Evolutionary conservation across 73 alveolate genomes (phyloP), one percentile per base, ranked within the genome.

Genomic region (Strombidium stylifer): DNA sequence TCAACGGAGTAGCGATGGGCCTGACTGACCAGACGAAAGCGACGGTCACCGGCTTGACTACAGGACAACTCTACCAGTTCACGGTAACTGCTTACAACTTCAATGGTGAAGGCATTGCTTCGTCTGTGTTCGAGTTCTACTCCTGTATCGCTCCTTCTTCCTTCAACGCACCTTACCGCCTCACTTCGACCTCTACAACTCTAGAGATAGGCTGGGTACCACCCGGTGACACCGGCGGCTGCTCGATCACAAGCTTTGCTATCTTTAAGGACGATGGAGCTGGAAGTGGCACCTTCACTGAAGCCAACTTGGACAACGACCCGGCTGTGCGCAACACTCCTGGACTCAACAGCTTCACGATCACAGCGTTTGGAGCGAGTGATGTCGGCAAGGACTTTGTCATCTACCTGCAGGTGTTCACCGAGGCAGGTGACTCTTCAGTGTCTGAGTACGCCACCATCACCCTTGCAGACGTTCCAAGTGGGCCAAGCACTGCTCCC

Each of bases 71-170:
- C 20, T 77, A 77, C 45, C 55, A 68, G 37, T 76, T 76, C 62
- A 25, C 30, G 5, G 74, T 76, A 2, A 57, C 65, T 24, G 88
- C 88, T 5, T 24, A 35, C 21, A 55, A 76, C 44, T 37, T 69
- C 32, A 76, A 76, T 76, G 87, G 87, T 8, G 65, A 42, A 6
- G 76, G 88, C 3, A 42, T 7, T 0, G 47, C 32, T 3, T 65
- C 75, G 0, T 34, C 42, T 19, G 53, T n/a, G 12, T 39, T 26
- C 20, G 37, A 58, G 11, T 49, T 35, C 66, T 27, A 36, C 41
- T 60, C 86, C 5, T 73, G 86, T 26, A 55, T 39, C 8, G 50
- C 21, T 10, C 86, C 86, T 0, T 16, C 71, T 8, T 41, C 45
- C 12, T 42, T 60, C 26, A 51, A 39, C 14, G 71, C 86, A 4